Evolutionary conservation across 2,329 filamentous ascomycete genomes (phyloP).

Genomic region (Pseudohalonectria lignicola): DNA sequence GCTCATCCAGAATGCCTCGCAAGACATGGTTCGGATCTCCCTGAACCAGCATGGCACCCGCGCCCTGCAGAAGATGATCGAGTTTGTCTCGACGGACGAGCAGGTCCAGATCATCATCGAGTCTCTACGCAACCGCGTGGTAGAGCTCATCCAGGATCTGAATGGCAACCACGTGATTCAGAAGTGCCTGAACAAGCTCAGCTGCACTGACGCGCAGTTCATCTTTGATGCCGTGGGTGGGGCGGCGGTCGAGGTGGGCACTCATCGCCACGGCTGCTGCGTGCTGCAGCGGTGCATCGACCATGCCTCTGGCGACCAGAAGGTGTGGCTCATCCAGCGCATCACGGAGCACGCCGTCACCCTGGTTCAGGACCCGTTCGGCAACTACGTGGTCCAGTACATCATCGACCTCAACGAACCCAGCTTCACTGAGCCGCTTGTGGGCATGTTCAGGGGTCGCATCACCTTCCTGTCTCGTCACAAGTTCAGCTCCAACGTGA

Average conservation of each 20-base stretch:
- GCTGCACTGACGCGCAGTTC: conserved; percentile 76
- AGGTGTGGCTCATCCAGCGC: conserved; percentile 70
- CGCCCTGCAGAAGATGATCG: conserved; percentile 98
- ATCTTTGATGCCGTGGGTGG: conserved; percentile 91
- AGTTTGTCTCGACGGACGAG: conserved; percentile 76
- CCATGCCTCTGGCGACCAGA: conserved; percentile 84
- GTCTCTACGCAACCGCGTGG: conserved; percentile 72
- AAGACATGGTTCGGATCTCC: conserved; percentile 83
- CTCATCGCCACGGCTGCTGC: conserved; percentile 94
- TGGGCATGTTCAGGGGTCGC: conserved; percentile 64
- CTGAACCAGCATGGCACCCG: conserved; percentile 95
- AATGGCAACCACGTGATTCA: conserved; percentile 99
- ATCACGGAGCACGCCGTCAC: conserved; percentile 84
- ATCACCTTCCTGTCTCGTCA: conserved; percentile 72
- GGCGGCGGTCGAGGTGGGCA: conserved; percentile 83
- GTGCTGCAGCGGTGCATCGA: conserved; percentile 97
- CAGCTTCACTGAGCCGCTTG: conserved; percentile 80
- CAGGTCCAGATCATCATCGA: conserved; percentile 84
- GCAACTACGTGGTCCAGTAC: conserved; percentile 98
- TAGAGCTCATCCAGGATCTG: conserved; percentile 88
- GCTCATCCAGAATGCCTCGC: conserved; percentile 80
- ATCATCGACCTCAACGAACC: conserved; percentile 90
- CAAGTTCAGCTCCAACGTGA: conserved; percentile 98
- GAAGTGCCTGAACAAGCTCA: conserved; percentile 94
- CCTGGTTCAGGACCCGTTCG: conserved; percentile 92